Percentiles rank a stretch among this genome's conserved stretches.
Conservation (phyloP, 371 early-diverging fungal genomes). For the Syncephalis plumigaleata region DNA sequence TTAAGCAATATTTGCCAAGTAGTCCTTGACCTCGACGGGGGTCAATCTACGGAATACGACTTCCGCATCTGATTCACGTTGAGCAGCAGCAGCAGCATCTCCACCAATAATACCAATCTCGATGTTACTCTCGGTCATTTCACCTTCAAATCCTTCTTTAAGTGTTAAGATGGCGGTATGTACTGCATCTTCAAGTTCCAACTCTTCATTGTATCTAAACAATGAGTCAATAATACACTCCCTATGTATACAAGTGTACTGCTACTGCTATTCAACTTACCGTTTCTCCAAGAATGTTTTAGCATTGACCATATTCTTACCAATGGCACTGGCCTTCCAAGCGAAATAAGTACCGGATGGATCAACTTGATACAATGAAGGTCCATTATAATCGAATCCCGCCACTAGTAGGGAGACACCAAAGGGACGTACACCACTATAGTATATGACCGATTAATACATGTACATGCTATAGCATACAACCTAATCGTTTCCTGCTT, state of each 20-base stretch:
- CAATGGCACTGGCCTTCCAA: conserved; percentile 97
- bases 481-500: too few relatives aligned
- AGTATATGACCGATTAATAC: too few relatives aligned
- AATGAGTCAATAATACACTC: background rate
- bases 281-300: conserved; percentile 97
- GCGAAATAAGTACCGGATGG: conserved; percentile 97
- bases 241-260: background rate
- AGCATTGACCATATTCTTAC: conserved; percentile 97
- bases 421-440: conserved; percentile 98
- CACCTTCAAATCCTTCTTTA: conserved; percentile 95
- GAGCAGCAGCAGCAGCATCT: conserved; percentile 14
- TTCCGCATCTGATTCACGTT: conserved; percentile 20
- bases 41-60: conserved; percentile 61
- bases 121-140: conserved; percentile 80
- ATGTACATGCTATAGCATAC: too few relatives aligned
- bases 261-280: conserved; percentile 14
- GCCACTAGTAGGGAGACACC: conserved; percentile 96
- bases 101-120: conserved; percentile 87
- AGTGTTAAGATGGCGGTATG: conserved; percentile 95
- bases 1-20: conserved; percentile 83
- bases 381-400: conserved; percentile 85
- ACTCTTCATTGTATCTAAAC: conserved; percentile 61
- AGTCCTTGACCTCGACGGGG: conserved; percentile 78
- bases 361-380: conserved; percentile 93
- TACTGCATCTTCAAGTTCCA: conserved; percentile 95